Evolutionary conservation across 129 eudicot genomes (phyloP).

Genomic region (Centaurea solstitialis): DNA sequence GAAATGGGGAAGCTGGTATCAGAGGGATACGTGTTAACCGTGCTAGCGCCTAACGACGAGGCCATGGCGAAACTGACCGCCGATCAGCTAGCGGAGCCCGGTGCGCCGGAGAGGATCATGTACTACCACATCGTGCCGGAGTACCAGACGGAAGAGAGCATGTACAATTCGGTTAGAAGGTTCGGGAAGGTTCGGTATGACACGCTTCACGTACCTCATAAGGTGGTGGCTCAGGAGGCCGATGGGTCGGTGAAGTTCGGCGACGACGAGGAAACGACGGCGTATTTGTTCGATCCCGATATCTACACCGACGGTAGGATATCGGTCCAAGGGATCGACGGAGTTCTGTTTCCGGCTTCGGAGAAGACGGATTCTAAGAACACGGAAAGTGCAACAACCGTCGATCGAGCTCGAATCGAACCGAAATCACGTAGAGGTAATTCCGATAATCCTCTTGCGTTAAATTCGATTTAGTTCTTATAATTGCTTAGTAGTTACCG

Average conservation of each 20-base stretch:
- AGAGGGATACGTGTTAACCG: conserved; percentile 88
- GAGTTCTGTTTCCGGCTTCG: conserved; percentile 72
- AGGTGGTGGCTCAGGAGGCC: conserved; percentile 77
- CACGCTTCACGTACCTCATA: conserved; percentile 74
- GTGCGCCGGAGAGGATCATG: conserved; percentile 91
- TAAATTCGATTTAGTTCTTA: neutral
- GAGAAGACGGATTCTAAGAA: conserved; percentile 35
- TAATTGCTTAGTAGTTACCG: too few relatives aligned
- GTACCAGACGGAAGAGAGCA: conserved; percentile 94
- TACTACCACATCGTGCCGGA: conserved; percentile 87
- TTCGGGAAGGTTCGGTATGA: conserved; percentile 81
- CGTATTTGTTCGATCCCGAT: conserved; percentile 93
- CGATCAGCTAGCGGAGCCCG: conserved; percentile 85
- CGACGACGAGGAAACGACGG: conserved; percentile 58
- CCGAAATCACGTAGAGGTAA: conserved; percentile 79
- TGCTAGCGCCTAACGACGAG: conserved; percentile 89
- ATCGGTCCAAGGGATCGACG: conserved; percentile 94
- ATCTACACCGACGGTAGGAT: conserved; percentile 90
- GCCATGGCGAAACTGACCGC: conserved; percentile 91
- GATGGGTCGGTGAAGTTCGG: conserved; percentile 96
- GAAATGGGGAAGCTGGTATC: conserved; percentile 90
- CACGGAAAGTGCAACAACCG: neutral
- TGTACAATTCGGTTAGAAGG: conserved; percentile 85
- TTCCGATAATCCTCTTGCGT: neutral
- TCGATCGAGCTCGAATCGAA: conserved; percentile 23